These are phyloP conservation scores for Cicer bijugum DNA, from an alignment of 306 rosid species.

Conservation along the genomic window DNA sequence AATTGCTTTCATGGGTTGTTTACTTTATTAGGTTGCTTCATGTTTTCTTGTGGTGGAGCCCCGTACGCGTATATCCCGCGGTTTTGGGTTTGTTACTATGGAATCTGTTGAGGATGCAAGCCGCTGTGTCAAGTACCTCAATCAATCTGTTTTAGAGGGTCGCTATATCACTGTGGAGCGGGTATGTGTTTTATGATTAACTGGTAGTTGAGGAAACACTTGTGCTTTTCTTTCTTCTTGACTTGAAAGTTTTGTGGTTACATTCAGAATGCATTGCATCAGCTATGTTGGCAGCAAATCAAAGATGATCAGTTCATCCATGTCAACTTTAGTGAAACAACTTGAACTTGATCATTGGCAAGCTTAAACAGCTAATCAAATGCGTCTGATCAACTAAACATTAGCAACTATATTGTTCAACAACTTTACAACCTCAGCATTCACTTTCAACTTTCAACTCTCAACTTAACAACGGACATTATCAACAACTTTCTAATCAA, in stretches of 20 bases:
- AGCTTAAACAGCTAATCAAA: conserved; percentile 93
- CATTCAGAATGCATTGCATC: conserved; percentile 94
- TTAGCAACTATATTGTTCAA: conserved; percentile 97
- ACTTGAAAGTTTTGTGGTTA: conserved; percentile 92
- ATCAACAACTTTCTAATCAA: conserved; percentile 93
- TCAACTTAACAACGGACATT: conserved; percentile 98
- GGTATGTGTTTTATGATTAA: conserved; percentile 59
- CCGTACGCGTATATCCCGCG: conserved; percentile 86
- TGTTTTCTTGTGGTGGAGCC: conserved; percentile 98
- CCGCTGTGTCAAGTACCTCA: conserved; percentile 88
- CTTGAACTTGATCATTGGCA: conserved; percentile 96
- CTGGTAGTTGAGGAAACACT: conserved; percentile 43
- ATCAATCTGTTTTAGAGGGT: conserved; percentile 94
- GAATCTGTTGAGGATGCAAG: conserved; percentile 75
- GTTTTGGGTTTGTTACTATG: conserved; percentile 96
- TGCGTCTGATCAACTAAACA: conserved; percentile 94
- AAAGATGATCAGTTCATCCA: conserved; percentile 96
- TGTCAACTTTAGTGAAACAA: conserved; percentile 95
- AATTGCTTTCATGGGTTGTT: conserved; percentile 8
- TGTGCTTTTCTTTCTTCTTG: conserved; percentile 58
- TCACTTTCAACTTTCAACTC: conserved; percentile 85
- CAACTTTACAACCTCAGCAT: conserved; percentile 97
- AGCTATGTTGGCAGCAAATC: conserved; percentile 98
- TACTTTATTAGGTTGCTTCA: conserved; percentile 74
- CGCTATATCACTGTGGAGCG: conserved; percentile 92